Evolutionary conservation across 2,329 filamentous ascomycete species (phyloP).

Genomic region (Monosporascus sp.): DNA sequence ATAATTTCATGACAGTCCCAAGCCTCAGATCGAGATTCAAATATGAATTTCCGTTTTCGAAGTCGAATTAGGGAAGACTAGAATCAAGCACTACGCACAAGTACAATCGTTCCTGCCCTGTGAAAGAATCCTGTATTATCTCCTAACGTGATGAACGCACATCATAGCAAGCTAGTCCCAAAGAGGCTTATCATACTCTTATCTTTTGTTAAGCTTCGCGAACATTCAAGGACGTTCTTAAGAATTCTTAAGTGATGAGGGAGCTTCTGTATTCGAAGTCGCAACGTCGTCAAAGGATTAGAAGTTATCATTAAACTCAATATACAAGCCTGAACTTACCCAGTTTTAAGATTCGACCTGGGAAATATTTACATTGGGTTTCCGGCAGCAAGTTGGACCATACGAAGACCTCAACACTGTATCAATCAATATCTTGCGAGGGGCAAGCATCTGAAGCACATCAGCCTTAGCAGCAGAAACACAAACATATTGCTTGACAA

Average conservation of each 20-base stretch:
- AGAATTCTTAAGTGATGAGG: neutral
- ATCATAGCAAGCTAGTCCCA: neutral
- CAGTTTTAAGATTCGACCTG: too few relatives aligned
- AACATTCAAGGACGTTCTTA: neutral
- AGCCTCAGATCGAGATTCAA: too few relatives aligned
- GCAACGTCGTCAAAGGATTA: neutral
- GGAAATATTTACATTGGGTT: too few relatives aligned
- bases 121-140: neutral
- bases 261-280: neutral
- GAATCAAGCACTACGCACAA: neutral
- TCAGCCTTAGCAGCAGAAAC: neutral
- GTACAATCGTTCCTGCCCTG: neutral
- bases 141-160: neutral
- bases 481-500: conserved; percentile 3
- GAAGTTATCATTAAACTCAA: neutral
- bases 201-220: neutral
- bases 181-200: neutral
- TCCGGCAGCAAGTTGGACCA: too few relatives aligned
- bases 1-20: too few relatives aligned
- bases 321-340: too few relatives aligned
- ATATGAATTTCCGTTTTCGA: too few relatives aligned
- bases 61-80: too few relatives aligned
- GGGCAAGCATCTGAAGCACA: neutral
- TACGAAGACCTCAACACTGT: too few relatives aligned
- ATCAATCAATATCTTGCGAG: neutral